phyloP scores from a whole-genome alignment of 2,329 filamentous ascomycete genomes.

The Beauveria pseudobassiana region DNA sequence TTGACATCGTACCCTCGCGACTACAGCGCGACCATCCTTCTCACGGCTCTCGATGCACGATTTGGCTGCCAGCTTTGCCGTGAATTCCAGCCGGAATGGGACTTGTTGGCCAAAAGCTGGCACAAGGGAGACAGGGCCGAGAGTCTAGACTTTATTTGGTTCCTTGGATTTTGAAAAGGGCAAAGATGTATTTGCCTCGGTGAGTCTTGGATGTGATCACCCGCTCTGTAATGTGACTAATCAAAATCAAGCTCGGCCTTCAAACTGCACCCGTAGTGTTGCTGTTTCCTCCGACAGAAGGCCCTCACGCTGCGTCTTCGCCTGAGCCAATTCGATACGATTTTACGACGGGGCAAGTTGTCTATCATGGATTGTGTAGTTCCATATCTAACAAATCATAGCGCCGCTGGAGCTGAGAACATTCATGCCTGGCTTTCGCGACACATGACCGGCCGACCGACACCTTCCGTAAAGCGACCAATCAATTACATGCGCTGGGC shows the following conservation, averaged over 20 bases:
- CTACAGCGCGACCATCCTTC: conserved; percentile 72
- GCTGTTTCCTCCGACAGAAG: conserved; percentile 77
- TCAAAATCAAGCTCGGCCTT: conserved; percentile 62
- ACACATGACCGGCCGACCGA: conserved; percentile 69
- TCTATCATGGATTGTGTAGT: background rate
- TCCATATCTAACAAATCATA: conserved; percentile 26
- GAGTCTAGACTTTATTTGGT: conserved; percentile 70
- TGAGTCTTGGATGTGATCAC: conserved; percentile 33
- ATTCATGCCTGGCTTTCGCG: conserved; percentile 72
- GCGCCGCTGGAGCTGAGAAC: conserved; percentile 66
- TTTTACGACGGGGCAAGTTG: conserved; percentile 67
- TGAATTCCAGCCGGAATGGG: conserved; percentile 93
- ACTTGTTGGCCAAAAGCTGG: conserved; percentile 81
- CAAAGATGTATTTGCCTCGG: conserved; percentile 77
- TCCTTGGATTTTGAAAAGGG: conserved; percentile 86
- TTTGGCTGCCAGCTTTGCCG: conserved; percentile 82
- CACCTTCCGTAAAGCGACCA: conserved; percentile 72
- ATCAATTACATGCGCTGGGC: conserved; percentile 79
- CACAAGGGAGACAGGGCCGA: conserved; percentile 69
- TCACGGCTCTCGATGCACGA: conserved; percentile 77
- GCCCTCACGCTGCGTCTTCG: conserved; percentile 66
- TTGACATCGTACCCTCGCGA: conserved; percentile 73
- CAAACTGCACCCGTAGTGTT: conserved; percentile 90
- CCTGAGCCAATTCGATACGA: conserved; percentile 71
- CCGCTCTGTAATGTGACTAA: background rate